phyloP scores from a whole-genome alignment of 2,329 filamentous ascomycete genomes.

The Trichoderma asperellum region DNA sequence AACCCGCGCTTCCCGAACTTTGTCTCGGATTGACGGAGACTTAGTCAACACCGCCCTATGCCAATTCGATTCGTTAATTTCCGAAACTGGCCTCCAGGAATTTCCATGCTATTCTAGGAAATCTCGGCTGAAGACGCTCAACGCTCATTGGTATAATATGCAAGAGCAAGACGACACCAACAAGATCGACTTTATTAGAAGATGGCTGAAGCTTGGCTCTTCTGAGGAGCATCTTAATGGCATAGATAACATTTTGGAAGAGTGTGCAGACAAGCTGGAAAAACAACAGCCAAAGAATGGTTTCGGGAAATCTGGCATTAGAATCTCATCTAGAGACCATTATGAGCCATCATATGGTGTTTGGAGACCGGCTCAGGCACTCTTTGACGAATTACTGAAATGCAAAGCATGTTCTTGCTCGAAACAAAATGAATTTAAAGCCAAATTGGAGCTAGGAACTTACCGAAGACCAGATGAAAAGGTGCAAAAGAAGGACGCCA shows the following conservation, averaged over 20 bases:
- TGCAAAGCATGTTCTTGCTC: neutral
- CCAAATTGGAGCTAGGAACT: neutral
- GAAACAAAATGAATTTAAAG: neutral
- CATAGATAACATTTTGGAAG: neutral
- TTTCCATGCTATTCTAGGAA: no score
- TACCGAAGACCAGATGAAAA: neutral
- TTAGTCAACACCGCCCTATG: neutral
- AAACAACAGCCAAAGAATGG: neutral
- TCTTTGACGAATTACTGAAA: neutral
- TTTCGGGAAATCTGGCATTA: neutral
- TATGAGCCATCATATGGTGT: neutral
- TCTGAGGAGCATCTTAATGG: neutral
- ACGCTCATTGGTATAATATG: neutral
- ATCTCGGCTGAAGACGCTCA: neutral
- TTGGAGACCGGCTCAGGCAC: neutral
- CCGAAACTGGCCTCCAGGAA: neutral
- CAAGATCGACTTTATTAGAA: neutral
- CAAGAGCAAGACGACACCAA: neutral
- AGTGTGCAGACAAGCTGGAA: neutral
- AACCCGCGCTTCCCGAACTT: neutral
- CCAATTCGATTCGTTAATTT: neutral
- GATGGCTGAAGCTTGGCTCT: neutral
- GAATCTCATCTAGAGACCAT: neutral
- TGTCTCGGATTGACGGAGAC: neutral
- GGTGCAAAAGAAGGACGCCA: neutral